phyloP scores from a whole-genome alignment of 2,329 filamentous ascomycete species.

The Aspergillus transmontanensis region DNA sequence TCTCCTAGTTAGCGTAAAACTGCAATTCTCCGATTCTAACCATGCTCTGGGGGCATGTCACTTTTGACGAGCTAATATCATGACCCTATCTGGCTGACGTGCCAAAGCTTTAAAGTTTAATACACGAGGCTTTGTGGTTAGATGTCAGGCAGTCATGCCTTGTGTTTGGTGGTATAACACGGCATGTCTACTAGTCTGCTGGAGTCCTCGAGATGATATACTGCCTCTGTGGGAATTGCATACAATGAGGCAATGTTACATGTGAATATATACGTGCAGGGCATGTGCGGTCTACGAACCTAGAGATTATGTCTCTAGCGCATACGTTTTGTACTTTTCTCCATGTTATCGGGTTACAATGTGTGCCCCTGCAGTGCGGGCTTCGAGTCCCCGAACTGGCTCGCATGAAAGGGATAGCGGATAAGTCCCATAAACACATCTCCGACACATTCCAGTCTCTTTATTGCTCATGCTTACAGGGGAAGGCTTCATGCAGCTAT shows the following conservation, averaged over 20 bases:
- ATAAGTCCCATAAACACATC: not conserved
- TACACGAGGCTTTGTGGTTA: not conserved
- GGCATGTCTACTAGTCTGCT: not conserved
- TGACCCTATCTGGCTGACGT: not conserved
- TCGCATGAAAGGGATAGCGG: not conserved
- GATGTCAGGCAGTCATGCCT: not conserved
- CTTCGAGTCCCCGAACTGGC: not conserved
- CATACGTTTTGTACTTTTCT: not conserved
- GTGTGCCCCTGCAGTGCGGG: too few relatives aligned
- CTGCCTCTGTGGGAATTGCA: not conserved
- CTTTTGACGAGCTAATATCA: not conserved
- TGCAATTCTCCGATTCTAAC: not conserved
- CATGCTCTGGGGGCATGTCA: not conserved
- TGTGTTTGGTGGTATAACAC: not conserved
- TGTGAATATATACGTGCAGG: not conserved
- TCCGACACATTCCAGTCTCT: not conserved
- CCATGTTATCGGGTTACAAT: too few relatives aligned
- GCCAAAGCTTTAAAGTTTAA: not conserved
- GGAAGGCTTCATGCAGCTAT: not conserved
- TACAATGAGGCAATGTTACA: not conserved
- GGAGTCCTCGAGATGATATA: not conserved
- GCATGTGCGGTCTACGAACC: not conserved
- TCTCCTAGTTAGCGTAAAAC: not conserved
- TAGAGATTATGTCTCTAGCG: not conserved
- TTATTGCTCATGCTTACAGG: not conserved